phyloP scores from a whole-genome alignment of 140 eudicot genomes.

The Flaveria floridana region DNA sequence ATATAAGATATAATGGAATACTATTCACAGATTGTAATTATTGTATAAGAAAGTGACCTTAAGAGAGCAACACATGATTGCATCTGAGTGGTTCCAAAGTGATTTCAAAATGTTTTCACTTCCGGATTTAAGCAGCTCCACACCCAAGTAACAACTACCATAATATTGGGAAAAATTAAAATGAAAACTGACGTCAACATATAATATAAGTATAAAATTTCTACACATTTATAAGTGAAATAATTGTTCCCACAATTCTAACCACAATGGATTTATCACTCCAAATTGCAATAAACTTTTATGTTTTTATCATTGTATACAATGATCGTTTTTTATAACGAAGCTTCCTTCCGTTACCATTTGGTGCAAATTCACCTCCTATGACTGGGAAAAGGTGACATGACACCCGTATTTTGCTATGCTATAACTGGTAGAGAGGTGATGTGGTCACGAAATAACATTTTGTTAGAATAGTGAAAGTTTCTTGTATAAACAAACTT shows the following conservation, averaged over 20 bases:
- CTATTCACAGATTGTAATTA: no score
- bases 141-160: constrained; percentile 66
- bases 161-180: not conserved
- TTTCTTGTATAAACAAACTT: no score
- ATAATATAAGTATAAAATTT: no score
- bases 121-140: constrained; percentile 59
- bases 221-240: not conserved
- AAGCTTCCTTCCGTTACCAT: not conserved
- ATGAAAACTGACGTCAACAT: not conserved
- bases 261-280: not conserved
- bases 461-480: not conserved
- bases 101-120: constrained; percentile 57
- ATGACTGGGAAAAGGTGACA: no score
- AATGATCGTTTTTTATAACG: not conserved
- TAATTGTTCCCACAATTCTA: not conserved
- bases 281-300: not conserved
- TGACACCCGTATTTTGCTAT: no score
- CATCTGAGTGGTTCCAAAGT: constrained; percentile 88
- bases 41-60: constrained; percentile 48
- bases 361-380: not conserved
- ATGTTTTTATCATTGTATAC: not conserved
- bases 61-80: constrained; percentile 85
- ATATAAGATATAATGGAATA: no score
- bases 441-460: not conserved
- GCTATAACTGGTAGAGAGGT: not conserved